Conservation (phyloP, 371 early-diverging fungal genomes). For the Mucor racemosus region DNA sequence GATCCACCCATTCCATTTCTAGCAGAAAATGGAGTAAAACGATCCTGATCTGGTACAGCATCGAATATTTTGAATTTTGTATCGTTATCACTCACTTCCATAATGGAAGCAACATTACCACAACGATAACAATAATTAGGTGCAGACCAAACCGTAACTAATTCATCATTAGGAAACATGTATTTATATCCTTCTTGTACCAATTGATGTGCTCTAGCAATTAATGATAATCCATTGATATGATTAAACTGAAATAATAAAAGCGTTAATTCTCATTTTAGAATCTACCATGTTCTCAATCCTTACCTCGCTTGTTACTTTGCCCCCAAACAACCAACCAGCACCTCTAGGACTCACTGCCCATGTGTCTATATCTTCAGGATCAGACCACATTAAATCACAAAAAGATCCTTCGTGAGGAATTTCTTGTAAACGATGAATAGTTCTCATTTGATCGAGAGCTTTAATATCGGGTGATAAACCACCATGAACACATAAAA, state of each 20-base stretch:
- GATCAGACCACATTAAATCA: conserved; percentile 93
- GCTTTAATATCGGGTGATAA: conserved; percentile 96
- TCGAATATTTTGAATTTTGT: conserved; percentile 92
- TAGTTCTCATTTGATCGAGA: conserved; percentile 95
- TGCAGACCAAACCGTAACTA: conserved; percentile 99
- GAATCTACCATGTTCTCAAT: not conserved
- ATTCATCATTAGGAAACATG: conserved; percentile 94
- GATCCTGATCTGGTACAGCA: conserved; percentile 93
- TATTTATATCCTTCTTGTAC: conserved; percentile 99
- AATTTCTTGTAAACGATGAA: conserved; percentile 98
- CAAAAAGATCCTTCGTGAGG: conserved; percentile 99
- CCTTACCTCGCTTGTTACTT: conserved; percentile 90
- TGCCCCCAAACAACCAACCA: conserved; percentile 98
- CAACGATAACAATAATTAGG: conserved; percentile 99
- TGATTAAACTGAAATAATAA: conserved; percentile 87
- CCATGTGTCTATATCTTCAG: conserved; percentile 98
- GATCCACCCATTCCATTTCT: conserved; percentile 31
- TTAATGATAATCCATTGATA: conserved; percentile 95
- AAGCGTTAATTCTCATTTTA: no score
- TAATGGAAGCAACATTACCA: conserved; percentile 98
- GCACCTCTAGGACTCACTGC: conserved; percentile 99
- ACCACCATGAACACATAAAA: conserved; percentile 99
- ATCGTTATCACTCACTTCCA: conserved; percentile 88
- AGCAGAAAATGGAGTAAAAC: conserved; percentile 43
- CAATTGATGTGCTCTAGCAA: conserved; percentile 99